These are phyloP conservation scores for Sordaria brevicollis DNA, from an alignment of 495 filamentous ascomycete species.

Conservation along the genomic window DNA sequence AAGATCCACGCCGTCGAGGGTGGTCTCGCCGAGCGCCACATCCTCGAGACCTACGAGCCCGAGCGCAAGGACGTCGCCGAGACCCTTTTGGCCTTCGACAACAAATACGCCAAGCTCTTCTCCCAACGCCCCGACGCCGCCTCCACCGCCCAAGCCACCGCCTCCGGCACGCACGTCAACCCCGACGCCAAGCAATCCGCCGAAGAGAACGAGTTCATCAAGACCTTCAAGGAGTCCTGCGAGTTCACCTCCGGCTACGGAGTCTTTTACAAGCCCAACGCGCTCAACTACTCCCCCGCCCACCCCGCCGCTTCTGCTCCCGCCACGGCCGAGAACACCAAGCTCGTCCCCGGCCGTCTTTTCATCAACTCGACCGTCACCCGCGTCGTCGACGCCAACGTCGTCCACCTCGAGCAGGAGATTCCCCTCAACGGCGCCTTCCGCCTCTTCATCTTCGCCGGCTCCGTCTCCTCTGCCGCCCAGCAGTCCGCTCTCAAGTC, in stretches of 20 bases:
- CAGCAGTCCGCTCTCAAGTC: slow-evolving; percentile 49
- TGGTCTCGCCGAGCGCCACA: slow-evolving; percentile 43
- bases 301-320: slow-evolving; percentile 63
- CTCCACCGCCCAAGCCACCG: slow-evolving; percentile 33
- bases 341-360: slow-evolving; percentile 57
- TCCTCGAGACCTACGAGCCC: slow-evolving; percentile 61
- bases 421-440: slow-evolving; percentile 80
- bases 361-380: slow-evolving; percentile 70
- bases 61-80: slow-evolving; percentile 64
- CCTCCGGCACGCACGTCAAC: slow-evolving; percentile 18
- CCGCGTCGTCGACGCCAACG: slow-evolving; percentile 73
- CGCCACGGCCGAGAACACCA: slow-evolving; percentile 52
- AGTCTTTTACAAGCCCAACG: slow-evolving; percentile 53
- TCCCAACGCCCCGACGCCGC: slow-evolving; percentile 47
- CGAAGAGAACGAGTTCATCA: slow-evolving; percentile 58
- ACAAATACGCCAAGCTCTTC: slow-evolving; percentile 59
- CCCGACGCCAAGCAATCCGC: slow-evolving; percentile 13
- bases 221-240: slow-evolving; percentile 60
- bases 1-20: slow-evolving; percentile 65
- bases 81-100: slow-evolving; percentile 63
- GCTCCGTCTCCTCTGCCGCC: slow-evolving; percentile 47
- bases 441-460: slow-evolving; percentile 75
- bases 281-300: slow-evolving; percentile 50
- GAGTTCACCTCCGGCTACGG: slow-evolving; percentile 64
- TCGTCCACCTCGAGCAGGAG: slow-evolving; percentile 80